These are phyloP conservation scores for Apiospora marii DNA, from an alignment of 2,329 filamentous ascomycete species.

Conservation along the genomic window DNA sequence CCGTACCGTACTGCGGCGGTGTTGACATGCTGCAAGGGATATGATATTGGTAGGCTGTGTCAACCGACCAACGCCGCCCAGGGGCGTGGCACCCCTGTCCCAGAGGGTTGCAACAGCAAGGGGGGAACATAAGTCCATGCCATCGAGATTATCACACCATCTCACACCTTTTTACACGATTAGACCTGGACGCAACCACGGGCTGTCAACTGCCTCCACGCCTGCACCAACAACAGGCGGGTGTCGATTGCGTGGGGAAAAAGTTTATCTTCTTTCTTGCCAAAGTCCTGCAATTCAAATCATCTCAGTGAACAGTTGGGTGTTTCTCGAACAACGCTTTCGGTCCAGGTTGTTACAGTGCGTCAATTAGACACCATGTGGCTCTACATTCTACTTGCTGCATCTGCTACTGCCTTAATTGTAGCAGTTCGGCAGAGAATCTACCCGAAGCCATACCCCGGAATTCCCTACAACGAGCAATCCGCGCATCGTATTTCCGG, in stretches of 20 bases:
- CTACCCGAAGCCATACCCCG: background rate
- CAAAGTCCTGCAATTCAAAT: background rate
- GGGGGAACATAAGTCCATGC: too few species aligned
- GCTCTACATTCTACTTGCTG: background rate
- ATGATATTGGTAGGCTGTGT: too few species aligned
- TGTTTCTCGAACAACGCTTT: background rate
- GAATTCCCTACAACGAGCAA: background rate
- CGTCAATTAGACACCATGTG: background rate
- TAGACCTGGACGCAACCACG: too few species aligned
- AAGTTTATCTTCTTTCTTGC: background rate
- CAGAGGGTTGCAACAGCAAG: too few species aligned
- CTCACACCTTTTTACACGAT: too few species aligned
- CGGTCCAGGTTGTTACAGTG: background rate
- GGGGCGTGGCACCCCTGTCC: too few species aligned
- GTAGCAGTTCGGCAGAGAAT: background rate
- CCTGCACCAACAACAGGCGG: too few species aligned
- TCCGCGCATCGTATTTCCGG: background rate
- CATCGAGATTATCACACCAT: too few species aligned
- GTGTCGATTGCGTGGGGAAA: background rate
- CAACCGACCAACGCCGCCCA: too few species aligned
- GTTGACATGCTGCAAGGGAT: too few species aligned
- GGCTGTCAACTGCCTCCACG: too few species aligned
- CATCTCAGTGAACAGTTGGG: background rate
- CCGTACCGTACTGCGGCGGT: too few species aligned
- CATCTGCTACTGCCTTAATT: background rate